These are phyloP conservation scores for Globisporangium takayamanum DNA, from an alignment of 352 stramenopile genomes.

Conservation along the genomic window DNA sequence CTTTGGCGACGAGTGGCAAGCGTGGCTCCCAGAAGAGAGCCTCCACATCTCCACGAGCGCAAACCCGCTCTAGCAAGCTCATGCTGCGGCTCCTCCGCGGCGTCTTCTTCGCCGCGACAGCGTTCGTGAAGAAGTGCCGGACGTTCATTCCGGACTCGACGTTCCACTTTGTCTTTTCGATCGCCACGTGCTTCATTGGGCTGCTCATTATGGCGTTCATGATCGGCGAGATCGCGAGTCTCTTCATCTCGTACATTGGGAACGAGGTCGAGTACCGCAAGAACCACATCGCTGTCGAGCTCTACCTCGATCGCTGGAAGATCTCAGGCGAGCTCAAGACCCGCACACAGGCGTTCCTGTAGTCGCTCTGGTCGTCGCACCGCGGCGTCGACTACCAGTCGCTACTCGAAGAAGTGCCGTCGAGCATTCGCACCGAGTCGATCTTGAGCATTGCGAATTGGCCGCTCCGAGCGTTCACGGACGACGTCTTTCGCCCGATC, in stretches of 20 bases:
- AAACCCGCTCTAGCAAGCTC: constrained; percentile 24
- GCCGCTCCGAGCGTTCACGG: constrained; percentile 34
- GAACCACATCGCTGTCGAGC: constrained; percentile 52
- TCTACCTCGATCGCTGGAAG: constrained; percentile 33
- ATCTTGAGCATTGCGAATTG: constrained; percentile 34
- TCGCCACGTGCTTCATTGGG: constrained; percentile 40
- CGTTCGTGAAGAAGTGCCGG: constrained; percentile 52
- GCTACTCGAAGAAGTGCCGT: constrained; percentile 43
- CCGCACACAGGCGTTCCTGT: constrained; percentile 35
- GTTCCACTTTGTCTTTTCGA: constrained; percentile 41
- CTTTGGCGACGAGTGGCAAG: constrained; percentile 46
- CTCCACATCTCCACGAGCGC: constrained; percentile 24
- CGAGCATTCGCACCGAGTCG: constrained; percentile 45
- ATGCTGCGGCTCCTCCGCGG: constrained; percentile 39
- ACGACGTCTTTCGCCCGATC: constrained; percentile 36
- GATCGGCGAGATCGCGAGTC: constrained; percentile 62
- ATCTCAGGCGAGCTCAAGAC: constrained; percentile 31
- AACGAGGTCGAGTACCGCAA: constrained; percentile 68
- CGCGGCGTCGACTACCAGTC: constrained; percentile 46
- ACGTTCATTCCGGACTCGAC: constrained; percentile 37
- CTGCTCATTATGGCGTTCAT: constrained; percentile 71
- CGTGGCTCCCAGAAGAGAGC: constrained; percentile 35
- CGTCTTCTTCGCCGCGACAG: constrained; percentile 41
- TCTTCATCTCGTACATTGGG: constrained; percentile 53
- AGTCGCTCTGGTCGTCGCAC: constrained; percentile 54